phyloP scores from a whole-genome alignment of 106 monocot species.

The Apostasia shenzhenica region DNA sequence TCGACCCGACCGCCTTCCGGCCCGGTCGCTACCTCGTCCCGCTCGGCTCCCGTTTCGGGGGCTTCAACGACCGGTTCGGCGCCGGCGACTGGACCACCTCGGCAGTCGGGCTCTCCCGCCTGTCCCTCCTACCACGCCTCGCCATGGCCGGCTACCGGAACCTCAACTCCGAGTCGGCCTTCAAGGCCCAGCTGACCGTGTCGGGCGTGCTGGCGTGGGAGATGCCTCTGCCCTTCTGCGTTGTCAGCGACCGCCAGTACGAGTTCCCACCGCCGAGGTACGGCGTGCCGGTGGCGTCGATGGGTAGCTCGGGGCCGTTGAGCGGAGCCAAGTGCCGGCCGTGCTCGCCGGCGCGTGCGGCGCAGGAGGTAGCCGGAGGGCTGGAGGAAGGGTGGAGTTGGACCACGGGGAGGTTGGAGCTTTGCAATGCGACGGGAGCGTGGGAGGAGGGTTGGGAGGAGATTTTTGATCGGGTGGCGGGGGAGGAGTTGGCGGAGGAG shows the following conservation, averaged over 20 bases:
- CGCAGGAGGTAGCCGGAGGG: conserved; percentile 10
- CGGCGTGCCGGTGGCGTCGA: conserved; percentile 52
- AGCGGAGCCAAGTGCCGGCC: conserved; percentile 77
- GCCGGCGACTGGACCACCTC: conserved; percentile 47
- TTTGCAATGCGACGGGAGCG: conserved; percentile 42
- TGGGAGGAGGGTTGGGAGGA: conserved; percentile 57
- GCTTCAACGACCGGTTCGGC: conserved; percentile 84
- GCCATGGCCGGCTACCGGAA: conserved; percentile 25
- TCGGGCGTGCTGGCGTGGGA: conserved; percentile 1
- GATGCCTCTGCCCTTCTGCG: conserved; percentile 50
- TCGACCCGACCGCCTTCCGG: conserved; percentile 19
- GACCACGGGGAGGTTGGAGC: conserved; percentile 30
- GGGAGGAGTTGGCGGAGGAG: conserved; percentile 23
- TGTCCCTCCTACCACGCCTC: conserved; percentile 51
- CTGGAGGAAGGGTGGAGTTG: conserved; percentile 40
- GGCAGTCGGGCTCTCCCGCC: conserved; percentile 38
- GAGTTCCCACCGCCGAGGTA: conserved; percentile 50
- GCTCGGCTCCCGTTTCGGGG: conserved; percentile 50
- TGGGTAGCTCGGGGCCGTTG: conserved; percentile 35
- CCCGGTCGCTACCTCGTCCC: conserved; percentile 50
- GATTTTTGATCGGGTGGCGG: conserved; percentile 35
- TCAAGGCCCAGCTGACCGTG: conserved; percentile 48
- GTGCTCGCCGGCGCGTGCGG: conserved; percentile 27
- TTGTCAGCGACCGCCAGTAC: conserved; percentile 62
- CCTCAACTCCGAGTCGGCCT: conserved; percentile 77